A percentile compares a stretch with the other conserved stretches of the same genome.
These are phyloP conservation scores for Myriosclerotinia duriaeana DNA, from an alignment of 2,329 filamentous ascomycete genomes.

Conservation along the genomic window DNA sequence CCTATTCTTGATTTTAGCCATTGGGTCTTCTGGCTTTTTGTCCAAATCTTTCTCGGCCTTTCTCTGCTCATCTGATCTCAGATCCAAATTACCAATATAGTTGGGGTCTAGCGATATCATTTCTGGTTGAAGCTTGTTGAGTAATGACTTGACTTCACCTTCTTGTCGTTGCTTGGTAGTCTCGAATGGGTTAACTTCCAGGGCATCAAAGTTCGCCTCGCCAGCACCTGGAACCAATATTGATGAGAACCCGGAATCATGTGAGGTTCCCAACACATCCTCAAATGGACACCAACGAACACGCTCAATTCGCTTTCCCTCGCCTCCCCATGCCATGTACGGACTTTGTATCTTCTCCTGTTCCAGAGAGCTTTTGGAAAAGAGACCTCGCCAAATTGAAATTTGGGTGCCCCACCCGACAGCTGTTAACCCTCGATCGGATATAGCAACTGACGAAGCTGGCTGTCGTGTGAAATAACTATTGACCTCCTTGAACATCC, in stretches of 20 bases:
- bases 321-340: conserved; percentile 90
- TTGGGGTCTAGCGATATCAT: conserved; percentile 96
- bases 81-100: conserved; percentile 84
- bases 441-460: conserved; percentile 80
- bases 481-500: conserved; percentile 90
- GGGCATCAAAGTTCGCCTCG: conserved; percentile 91
- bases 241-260: conserved; percentile 83
- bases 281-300: conserved; percentile 93
- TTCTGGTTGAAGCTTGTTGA: conserved; percentile 93
- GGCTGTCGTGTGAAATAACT: conserved; percentile 83
- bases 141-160: conserved; percentile 79
- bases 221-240: conserved; percentile 92
- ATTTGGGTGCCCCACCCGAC: conserved; percentile 89
- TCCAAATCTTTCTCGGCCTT: conserved; percentile 79
- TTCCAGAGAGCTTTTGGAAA: conserved; percentile 68
- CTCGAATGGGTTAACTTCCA: conserved; percentile 95
- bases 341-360: conserved; percentile 80
- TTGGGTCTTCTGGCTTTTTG: conserved; percentile 57
- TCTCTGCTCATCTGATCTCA: conserved; percentile 74
- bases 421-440: conserved; percentile 82
- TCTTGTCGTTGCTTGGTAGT: conserved; percentile 90
- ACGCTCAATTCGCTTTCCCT: conserved; percentile 76
- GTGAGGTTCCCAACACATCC: conserved; percentile 83
- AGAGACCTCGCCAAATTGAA: conserved; percentile 88
- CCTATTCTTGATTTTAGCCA: conserved; percentile 68